Evolutionary conservation across 768 basidiomycete species (phyloP).

Genomic region (Suillus bovinus): DNA sequence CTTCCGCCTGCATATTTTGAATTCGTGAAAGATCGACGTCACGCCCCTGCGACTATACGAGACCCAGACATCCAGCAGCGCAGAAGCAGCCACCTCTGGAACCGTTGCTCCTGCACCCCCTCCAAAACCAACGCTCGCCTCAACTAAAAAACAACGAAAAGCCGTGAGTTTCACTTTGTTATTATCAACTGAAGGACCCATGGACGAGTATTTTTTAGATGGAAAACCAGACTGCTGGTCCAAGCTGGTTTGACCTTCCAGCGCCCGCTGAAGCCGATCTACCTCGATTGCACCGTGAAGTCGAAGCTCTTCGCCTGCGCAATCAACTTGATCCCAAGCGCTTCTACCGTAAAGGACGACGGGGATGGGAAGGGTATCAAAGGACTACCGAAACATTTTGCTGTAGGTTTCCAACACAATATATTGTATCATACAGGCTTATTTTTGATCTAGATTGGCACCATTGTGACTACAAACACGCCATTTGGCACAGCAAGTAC

Average conservation of each 20-base stretch:
- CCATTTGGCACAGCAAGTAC: constrained; percentile 71
- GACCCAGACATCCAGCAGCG: constrained; percentile 64
- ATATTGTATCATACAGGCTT: not conserved
- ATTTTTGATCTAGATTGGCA: constrained; percentile 58
- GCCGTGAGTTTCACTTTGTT: constrained; percentile 44
- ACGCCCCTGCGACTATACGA: constrained; percentile 47
- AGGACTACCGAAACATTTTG: constrained; percentile 85
- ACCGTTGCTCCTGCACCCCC: constrained; percentile 58
- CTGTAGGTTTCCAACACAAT: constrained; percentile 51
- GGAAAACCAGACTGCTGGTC: constrained; percentile 71
- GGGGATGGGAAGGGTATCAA: constrained; percentile 85
- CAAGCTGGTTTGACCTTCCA: constrained; percentile 87
- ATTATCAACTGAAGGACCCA: not conserved
- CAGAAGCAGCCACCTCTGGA: constrained; percentile 52
- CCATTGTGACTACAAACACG: constrained; percentile 64
- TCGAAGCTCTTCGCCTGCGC: constrained; percentile 81
- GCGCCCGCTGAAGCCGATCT: constrained; percentile 79
- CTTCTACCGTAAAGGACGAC: constrained; percentile 86
- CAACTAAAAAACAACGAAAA: constrained; percentile 74
- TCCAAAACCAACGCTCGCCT: constrained; percentile 55
- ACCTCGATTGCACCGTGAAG: constrained; percentile 78
- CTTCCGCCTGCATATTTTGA: constrained; percentile 68
- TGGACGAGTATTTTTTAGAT: constrained; percentile 40
- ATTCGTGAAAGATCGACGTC: constrained; percentile 43
- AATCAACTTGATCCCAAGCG: constrained; percentile 92